Base-by-base conservation (phyloP, 2,329 filamentous ascomycete species). In the Fusarium oxysporum region DNA sequence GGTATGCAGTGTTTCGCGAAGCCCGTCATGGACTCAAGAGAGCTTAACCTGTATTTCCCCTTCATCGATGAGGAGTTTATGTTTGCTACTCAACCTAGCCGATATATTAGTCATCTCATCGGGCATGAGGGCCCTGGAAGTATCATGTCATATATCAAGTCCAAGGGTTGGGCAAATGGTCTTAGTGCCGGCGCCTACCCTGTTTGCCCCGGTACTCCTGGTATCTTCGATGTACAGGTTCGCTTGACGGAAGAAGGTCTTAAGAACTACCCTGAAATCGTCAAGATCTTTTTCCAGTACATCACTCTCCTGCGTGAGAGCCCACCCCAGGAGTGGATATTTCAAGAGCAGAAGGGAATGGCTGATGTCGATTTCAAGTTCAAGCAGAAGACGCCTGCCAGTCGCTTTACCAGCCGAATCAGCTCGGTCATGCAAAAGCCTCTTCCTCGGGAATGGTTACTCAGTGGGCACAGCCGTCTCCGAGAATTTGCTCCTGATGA, bases 311-410 rank as follows among this genome's bases (percentile, higher is more conserved):
- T 99, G 62, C 91, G 91, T 71, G 93, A 97, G 77, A 87, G 88
- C 5, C 89, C 92, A 9, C 95, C 96, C 0, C 92, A 97, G 75
- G 87, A 97, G 80, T 98, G 96, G 96, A 95, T 98, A 65, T 95
- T 96, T 66, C 90, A 97, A 37, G 96, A 99, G 82, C 93, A 96
- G 81, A 96, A 95, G 82, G 91, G 92, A 40, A 91, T 98, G 84
- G 92, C 93, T 48, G 95, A 98, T 74, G 94, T 98, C 17, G 93
- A 97, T 76, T 99, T 99, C 86, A 93, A 93, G 74, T 99, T 97
- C 83, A 94, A 92, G 82, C 94, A 98, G 80, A 98, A 98, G 85
- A 93, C 91, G 5, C 94, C 93, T 2, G 94, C 96, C 4, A 96
- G 92, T 79, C 90, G 92, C 33, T 98, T 98, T 77, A 96, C 95